A percentile compares a stretch with the other conserved stretches of the same genome.
These are phyloP conservation scores for Thielaviopsis euricoi DNA, from an alignment of 2,329 filamentous ascomycete species.

Conservation along the genomic window DNA sequence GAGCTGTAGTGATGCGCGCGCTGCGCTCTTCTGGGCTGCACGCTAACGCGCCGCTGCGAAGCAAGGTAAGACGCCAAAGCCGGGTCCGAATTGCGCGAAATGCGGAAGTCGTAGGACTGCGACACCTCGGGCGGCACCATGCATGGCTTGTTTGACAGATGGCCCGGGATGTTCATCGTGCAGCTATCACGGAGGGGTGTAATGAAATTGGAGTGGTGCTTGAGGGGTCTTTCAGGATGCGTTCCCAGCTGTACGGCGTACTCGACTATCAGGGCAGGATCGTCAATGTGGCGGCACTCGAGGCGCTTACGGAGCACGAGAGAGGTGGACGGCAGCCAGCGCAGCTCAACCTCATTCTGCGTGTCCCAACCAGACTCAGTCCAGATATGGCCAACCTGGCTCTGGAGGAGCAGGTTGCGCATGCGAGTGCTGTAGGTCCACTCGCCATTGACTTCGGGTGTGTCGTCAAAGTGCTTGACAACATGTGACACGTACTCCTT, in stretches of 20 bases:
- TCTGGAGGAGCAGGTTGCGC: constrained; percentile 28
- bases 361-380: constrained; percentile 21
- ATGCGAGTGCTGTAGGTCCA: constrained; percentile 30
- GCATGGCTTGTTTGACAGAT: constrained; percentile 16
- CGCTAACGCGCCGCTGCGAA: constrained; percentile 20
- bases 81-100: constrained; percentile 21
- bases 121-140: constrained; percentile 7
- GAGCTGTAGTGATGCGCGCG: constrained; percentile 7
- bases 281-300: constrained; percentile 27
- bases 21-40: constrained; percentile 11
- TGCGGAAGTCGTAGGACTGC: constrained; percentile 23
- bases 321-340: constrained; percentile 27
- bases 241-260: constrained; percentile 24
- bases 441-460: constrained; percentile 20
- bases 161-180: constrained; percentile 20
- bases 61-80: constrained; percentile 21
- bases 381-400: constrained; percentile 23
- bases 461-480: constrained; percentile 30
- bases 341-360: constrained; percentile 19
- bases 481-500: constrained; percentile 31
- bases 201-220: constrained; percentile 20
- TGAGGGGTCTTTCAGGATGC: constrained; percentile 14
- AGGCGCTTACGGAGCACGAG: constrained; percentile 26
- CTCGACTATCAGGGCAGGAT: constrained; percentile 23
- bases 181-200: constrained; percentile 22